Evolutionary conservation across 805 yeast species (phyloP).

Genomic region (Candida dajiaensis): DNA sequence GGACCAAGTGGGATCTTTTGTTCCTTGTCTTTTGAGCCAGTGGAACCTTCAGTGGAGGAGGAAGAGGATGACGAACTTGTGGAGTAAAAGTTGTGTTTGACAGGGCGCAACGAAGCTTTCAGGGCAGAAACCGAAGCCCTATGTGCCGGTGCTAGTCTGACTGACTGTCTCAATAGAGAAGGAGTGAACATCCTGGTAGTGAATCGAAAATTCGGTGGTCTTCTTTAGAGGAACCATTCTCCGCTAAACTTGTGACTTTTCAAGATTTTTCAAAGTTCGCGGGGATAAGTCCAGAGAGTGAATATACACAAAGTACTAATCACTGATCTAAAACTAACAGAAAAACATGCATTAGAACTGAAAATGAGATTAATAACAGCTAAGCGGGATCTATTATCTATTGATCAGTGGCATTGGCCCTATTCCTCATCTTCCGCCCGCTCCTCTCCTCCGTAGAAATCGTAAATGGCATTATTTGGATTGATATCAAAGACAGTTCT

Average conservation of each 20-base stretch:
- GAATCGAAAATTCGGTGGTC: neutral
- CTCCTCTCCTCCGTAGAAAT: conserved; percentile 28
- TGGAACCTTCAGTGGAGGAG: neutral
- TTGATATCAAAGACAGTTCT: conserved; percentile 38
- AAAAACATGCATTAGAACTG: neutral
- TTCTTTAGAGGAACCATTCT: neutral
- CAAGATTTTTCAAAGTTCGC: neutral
- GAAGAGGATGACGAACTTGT: conserved; percentile 1
- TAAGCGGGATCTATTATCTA: neutral
- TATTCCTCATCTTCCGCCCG: conserved; percentile 2
- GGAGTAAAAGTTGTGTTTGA: neutral
- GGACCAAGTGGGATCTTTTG: conserved; percentile 38
- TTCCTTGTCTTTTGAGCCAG: conserved; percentile 5
- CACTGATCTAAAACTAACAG: neutral
- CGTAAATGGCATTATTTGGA: conserved; percentile 80
- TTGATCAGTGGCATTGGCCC: neutral
- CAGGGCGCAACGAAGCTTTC: neutral
- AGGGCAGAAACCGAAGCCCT: neutral
- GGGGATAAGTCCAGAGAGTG: neutral
- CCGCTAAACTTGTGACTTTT: neutral
- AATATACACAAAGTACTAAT: neutral
- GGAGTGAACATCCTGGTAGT: neutral
- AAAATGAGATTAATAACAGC: neutral
- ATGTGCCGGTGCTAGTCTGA: neutral
- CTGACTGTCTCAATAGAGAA: neutral